phyloP scores from a whole-genome alignment of 1,284 basidiomycete genomes.

The Naganishia liquefaciens region DNA sequence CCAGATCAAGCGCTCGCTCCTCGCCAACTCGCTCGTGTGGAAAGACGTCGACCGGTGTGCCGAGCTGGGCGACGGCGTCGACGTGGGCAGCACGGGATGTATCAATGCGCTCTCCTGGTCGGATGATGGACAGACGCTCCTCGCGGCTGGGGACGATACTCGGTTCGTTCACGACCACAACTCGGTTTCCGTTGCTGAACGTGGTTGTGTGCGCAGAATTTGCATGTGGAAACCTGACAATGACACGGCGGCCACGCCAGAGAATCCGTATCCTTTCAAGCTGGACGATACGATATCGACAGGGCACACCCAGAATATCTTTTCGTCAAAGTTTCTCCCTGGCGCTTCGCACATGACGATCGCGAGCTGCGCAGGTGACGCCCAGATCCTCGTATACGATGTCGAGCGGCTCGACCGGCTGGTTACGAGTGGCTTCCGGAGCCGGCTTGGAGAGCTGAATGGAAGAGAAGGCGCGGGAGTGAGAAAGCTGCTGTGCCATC shows the following conservation, averaged over 20 bases:
- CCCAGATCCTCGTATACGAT: slow-evolving; percentile 79
- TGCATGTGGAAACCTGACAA: slow-evolving; percentile 67
- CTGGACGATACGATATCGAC: slow-evolving; percentile 65
- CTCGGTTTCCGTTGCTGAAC: slow-evolving; percentile 21
- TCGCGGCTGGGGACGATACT: slow-evolving; percentile 80
- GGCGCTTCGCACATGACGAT: slow-evolving; percentile 48
- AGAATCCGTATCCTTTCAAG: slow-evolving; percentile 64
- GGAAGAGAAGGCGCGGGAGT: slow-evolving; percentile 25
- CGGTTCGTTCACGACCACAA: slow-evolving; percentile 63
- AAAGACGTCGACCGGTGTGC: slow-evolving; percentile 59
- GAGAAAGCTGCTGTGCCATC: slow-evolving; percentile 31
- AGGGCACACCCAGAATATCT: slow-evolving; percentile 83
- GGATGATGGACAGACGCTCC: slow-evolving; percentile 67
- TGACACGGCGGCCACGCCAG: slow-evolving; percentile 35
- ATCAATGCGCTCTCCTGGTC: slow-evolving; percentile 86
- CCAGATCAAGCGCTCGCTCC: slow-evolving; percentile 20
- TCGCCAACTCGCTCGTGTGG: slow-evolving; percentile 35
- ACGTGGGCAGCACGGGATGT: slow-evolving; percentile 67
- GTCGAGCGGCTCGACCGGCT: slow-evolving; percentile 58
- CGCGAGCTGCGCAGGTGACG: slow-evolving; percentile 75
- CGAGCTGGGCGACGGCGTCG: slow-evolving; percentile 62
- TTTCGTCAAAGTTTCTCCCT: slow-evolving; percentile 80
- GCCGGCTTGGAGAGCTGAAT: slow-evolving; percentile 18
- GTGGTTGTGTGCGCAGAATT: slow-evolving; percentile 55
- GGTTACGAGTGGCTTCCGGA: slow-evolving; percentile 52